phyloP scores from a whole-genome alignment of 495 filamentous ascomycete species.

The Pseudevernia furfuracea region DNA sequence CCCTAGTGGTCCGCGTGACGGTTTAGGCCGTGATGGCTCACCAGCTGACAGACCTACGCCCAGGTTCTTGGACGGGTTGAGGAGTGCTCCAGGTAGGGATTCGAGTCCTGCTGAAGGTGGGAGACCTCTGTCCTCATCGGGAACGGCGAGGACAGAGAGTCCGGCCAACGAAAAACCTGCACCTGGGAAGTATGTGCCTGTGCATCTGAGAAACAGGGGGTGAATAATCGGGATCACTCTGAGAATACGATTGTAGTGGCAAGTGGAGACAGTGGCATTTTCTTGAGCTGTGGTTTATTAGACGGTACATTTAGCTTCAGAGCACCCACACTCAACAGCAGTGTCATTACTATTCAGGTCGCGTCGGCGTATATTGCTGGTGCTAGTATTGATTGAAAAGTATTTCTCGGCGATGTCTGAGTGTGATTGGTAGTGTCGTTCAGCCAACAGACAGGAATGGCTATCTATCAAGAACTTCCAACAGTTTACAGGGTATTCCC shows the following conservation, averaged over 20 bases:
- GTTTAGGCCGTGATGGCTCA: conserved; percentile 24
- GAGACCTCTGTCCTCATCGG: conserved; percentile 17
- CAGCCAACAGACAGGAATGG: not conserved
- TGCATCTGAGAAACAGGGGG: conserved; percentile 34
- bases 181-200: conserved; percentile 37
- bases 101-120: conserved; percentile 22
- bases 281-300: conserved; percentile 1
- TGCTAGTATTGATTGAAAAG: not conserved
- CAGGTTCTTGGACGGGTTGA: conserved; percentile 18
- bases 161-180: conserved; percentile 23
- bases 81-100: conserved; percentile 20
- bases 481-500: not conserved
- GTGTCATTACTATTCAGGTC: conserved; percentile 6
- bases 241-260: not conserved
- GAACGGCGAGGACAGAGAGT: conserved; percentile 23
- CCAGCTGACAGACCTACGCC: conserved; percentile 22
- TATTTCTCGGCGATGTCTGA: not conserved
- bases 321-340: conserved; percentile 1
- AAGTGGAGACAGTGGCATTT: not conserved
- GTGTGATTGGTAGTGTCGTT: not conserved
- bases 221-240: not conserved
- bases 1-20: conserved; percentile 19
- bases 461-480: not conserved
- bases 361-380: not conserved
- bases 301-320: conserved; percentile 9